Evolutionary conservation across 78 protist species (phyloP).

Genomic region (Salpingoeca rosetta): DNA sequence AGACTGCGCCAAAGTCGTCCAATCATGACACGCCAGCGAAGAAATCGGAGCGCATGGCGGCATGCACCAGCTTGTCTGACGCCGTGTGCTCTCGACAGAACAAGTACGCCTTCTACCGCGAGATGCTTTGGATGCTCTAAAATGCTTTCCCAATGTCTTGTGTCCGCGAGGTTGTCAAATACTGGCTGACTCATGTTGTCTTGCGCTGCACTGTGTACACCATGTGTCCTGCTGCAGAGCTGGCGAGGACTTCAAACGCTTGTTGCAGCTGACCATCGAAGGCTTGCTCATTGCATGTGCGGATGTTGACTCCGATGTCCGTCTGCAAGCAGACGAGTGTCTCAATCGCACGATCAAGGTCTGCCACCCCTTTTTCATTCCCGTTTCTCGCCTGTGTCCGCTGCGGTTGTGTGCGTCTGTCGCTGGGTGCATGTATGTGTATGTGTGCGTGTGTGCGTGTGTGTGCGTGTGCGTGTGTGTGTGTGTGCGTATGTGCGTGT

Average conservation of each 20-base stretch:
- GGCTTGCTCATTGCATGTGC: not conserved
- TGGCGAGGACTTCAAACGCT: not conserved
- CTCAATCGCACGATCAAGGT: not conserved
- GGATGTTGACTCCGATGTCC: constrained; percentile 10
- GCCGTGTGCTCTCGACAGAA: no score
- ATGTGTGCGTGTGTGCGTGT: not conserved
- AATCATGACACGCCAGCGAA: no score
- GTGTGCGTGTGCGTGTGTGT: not conserved
- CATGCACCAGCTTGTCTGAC: no score
- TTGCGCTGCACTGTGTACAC: no score
- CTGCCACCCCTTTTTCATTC: not conserved
- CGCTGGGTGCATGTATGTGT: not conserved
- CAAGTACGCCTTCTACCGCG: no score
- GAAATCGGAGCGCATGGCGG: no score
- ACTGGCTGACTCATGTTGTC: no score
- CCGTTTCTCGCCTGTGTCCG: not conserved
- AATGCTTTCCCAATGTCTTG: no score
- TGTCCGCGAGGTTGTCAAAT: no score
- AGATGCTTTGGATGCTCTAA: no score
- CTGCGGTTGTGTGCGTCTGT: not conserved
- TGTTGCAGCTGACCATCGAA: not conserved
- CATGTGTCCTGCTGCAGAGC: no score
- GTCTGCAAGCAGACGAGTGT: constrained; percentile 3
- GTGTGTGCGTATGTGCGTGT: not conserved
- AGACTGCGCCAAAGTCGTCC: no score